Base-by-base conservation (phyloP, 148 eudicot genomes). In the Cornus controversa region DNA sequence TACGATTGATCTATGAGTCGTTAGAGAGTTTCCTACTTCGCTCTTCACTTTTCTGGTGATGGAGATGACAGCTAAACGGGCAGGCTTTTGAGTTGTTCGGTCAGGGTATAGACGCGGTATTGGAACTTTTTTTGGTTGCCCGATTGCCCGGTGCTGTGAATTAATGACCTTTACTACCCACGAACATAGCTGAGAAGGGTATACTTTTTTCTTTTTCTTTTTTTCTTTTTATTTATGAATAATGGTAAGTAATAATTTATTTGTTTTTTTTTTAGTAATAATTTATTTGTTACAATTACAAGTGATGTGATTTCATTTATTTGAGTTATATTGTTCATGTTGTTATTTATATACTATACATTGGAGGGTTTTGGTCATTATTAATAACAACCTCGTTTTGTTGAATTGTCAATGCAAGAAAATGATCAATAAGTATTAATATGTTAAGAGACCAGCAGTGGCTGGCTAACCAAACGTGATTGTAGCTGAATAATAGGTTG, bases 1-100 rank as follows among this genome's bases (percentile, higher is more conserved):
- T 93, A 91, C 53, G 64, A 85, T 72, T 87, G 47, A 87, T 50
- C 64, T 4, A 2, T 10, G 22, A 22, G 13, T 53, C 6, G 29
- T 31, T 26, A 8, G 34, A 29, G 2, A 31, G 34, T 31, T 31
- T 3, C 4, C 34, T 31, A 31, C 36, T 25, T 34, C 26, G 63
- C 69, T 28, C 0, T 27, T 53, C 8, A 50, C 22, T 53, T 22
- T 66, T 13, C 36, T 29, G 60, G 4, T 6, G 25, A 20, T 28
- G 20, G 65, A 9, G 29, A 53, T 47, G 10, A 20, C 36, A 50
- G 66, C 15, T 29, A 36, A 23, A 25, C 53, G 34, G 45, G 65
- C 66, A 28, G 64, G 9, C 66, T 72, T 57, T 72, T 72, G 28
- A 28, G 66, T 18, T n/a, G 26, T 54, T 16, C 25, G 29, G 22